Evolutionary conservation across 345 rosid species (phyloP).

Genomic region (Pistacia vera): DNA sequence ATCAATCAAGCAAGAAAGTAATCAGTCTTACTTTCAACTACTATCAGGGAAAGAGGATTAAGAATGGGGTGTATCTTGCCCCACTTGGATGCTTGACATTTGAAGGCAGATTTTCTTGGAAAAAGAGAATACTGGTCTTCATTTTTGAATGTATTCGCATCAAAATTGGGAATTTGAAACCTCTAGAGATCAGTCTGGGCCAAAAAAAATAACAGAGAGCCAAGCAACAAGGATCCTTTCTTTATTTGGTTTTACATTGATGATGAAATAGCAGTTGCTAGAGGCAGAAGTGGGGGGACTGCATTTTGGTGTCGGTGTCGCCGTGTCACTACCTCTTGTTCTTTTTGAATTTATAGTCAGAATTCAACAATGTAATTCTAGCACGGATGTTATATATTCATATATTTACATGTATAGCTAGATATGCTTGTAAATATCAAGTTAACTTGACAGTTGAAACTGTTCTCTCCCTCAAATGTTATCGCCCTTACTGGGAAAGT

Average conservation of each 20-base stretch:
- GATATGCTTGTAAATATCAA: neutral
- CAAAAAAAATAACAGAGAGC: slow-evolving; percentile 61
- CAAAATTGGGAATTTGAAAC: slow-evolving; percentile 73
- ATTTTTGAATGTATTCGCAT: slow-evolving; percentile 67
- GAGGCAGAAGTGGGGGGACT: slow-evolving; percentile 87
- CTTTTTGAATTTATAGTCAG: neutral
- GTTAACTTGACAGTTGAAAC: too few relatives aligned
- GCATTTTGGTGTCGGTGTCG: slow-evolving; percentile 91
- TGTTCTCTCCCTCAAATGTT: too few relatives aligned
- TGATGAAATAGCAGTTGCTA: slow-evolving; percentile 90
- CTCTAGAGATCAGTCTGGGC: slow-evolving; percentile 71
- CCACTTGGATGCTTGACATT: slow-evolving; percentile 80
- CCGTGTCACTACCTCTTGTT: slow-evolving; percentile 36
- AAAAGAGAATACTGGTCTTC: slow-evolving; percentile 74
- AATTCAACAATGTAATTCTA: neutral
- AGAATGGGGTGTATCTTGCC: slow-evolving; percentile 88
- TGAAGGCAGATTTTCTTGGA: slow-evolving; percentile 88
- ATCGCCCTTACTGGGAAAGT: too few relatives aligned
- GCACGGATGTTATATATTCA: slow-evolving; percentile 6
- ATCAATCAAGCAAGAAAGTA: neutral
- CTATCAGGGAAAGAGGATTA: slow-evolving; percentile 76
- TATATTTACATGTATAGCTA: neutral
- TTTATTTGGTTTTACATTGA: slow-evolving; percentile 87
- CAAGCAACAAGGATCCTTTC: slow-evolving; percentile 86
- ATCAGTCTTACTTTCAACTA: neutral